Percentiles rank a stretch among this genome's conserved stretches.
These are phyloP conservation scores for Testicularia cyperi DNA, from an alignment of 1,284 basidiomycete species.

Conservation along the genomic window DNA sequence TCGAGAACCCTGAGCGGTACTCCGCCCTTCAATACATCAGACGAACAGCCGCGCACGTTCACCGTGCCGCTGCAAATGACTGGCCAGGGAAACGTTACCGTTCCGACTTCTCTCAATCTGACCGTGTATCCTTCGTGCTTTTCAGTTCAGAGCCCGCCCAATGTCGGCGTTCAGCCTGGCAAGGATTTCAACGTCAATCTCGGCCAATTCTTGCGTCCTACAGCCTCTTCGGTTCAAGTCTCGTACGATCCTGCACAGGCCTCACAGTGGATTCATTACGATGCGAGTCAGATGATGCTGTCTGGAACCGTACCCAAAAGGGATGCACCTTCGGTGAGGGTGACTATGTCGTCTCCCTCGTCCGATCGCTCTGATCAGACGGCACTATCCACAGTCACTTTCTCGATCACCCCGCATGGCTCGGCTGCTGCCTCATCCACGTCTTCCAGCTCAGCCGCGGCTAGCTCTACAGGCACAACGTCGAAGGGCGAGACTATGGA, in stretches of 20 bases:
- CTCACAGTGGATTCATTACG: constrained; percentile 61
- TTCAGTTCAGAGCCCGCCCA: constrained; percentile 6
- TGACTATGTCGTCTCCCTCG: constrained; percentile 9
- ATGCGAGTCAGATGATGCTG: constrained; percentile 58
- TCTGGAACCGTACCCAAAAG: constrained; percentile 46
- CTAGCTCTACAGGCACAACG: not conserved
- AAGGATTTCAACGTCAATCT: constrained; percentile 24
- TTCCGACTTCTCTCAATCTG: constrained; percentile 45
- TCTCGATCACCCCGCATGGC: constrained; percentile 5
- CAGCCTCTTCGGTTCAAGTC: constrained; percentile 4
- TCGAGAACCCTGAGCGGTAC: constrained; percentile 69
- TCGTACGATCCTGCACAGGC: constrained; percentile 36
- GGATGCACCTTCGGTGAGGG: constrained; percentile 4
- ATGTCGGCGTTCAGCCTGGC: constrained; percentile 25
- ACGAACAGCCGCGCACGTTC: constrained; percentile 44
- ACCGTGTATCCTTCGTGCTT: constrained; percentile 39
- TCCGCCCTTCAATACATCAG: constrained; percentile 63
- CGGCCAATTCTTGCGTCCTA: constrained; percentile 16
- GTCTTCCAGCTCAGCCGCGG: not conserved
- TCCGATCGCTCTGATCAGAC: constrained; percentile 1
- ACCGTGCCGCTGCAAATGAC: constrained; percentile 68
- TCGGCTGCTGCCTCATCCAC: not conserved
- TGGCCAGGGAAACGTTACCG: constrained; percentile 4
- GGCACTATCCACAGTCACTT: constrained; percentile 5
- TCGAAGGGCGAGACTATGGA: not conserved